Percentiles rank a stretch among this genome's conserved stretches.
These are phyloP conservation scores for Cercospora sojina DNA, from an alignment of 2,329 filamentous ascomycete genomes.

Conservation along the genomic window DNA sequence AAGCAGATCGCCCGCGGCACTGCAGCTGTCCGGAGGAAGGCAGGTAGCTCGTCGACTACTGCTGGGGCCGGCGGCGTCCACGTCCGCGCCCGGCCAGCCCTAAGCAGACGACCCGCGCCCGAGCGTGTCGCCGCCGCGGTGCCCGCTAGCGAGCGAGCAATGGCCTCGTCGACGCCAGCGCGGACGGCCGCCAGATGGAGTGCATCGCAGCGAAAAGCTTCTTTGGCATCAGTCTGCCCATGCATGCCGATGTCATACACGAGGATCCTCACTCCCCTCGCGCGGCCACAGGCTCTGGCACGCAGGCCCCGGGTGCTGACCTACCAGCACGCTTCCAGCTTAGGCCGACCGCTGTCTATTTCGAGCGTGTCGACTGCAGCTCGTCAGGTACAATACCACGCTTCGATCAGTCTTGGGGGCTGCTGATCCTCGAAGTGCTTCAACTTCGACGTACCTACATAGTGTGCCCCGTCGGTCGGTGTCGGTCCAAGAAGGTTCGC, in stretches of 20 bases:
- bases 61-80: too few species aligned
- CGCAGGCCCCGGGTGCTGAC: constrained; percentile 14
- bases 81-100: too few species aligned
- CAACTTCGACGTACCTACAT: not conserved
- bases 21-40: not conserved
- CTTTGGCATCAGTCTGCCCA: not conserved
- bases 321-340: constrained; percentile 11
- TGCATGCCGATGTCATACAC: constrained; percentile 23
- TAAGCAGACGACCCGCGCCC: not conserved
- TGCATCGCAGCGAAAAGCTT: constrained; percentile 17
- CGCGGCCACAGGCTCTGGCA: constrained; percentile 11
- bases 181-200: not conserved
- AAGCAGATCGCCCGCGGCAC: not conserved
- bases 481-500: constrained; percentile 11
- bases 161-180: not conserved
- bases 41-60: not conserved
- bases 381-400: constrained; percentile 24
- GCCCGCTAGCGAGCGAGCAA: not conserved
- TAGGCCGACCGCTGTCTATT: constrained; percentile 19
- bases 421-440: not conserved
- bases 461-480: not conserved
- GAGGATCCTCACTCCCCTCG: constrained; percentile 11
- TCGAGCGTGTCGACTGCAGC: constrained; percentile 21
- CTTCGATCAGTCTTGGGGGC: constrained; percentile 13
- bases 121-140: not conserved